Base-by-base conservation (phyloP, 2,329 filamentous ascomycete genomes). In the Amauroascus niger region DNA sequence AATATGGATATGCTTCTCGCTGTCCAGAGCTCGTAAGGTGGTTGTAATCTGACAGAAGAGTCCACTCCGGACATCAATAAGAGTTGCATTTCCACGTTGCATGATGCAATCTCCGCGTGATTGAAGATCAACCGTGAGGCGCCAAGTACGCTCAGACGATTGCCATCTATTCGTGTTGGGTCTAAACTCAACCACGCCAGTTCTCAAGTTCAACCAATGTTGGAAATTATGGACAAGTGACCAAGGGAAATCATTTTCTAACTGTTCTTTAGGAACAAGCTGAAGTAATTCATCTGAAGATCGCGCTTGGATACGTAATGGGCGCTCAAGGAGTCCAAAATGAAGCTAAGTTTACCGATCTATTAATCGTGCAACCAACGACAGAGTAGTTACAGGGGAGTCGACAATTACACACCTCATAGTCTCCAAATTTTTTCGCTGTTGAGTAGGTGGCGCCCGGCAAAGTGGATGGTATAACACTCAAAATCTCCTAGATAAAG, bases 171-270 rank as follows among this genome's bases (percentile, higher is more conserved):
- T 35, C 0, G 39, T 24, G 1, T 63, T 35, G 3, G 60, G 58
- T 5, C 65, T 54, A 49, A 66, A 67, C 49, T 65, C 60, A 28
- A 68, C 47, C 6, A 43, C 35, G 1, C 59, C 50, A 0, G 51
- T 62, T 0, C 52, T 39, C 2, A 59, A 3, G 9, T 73, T 58
- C 32, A 73, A 68, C 76, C 76, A 79, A 53, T 78, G 75, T 0
- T 67, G 59, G 46, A 65, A 71, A 0, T 69, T 53, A 1, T 69
- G 41, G 2, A 71, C 57, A 2, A 78, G 69, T 0, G 57, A 46
- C 0, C 20, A 11, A 22, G 67, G 67, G 48, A 71, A 60, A 16
- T 49, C 18, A 16, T 18, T 14, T 26, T 47, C 14, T 7, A 53
- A 47, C 3, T 30, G 7, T 6, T 62, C 65, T 61, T 11, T 63